Base-by-base conservation (phyloP, 108 stramenopile genomes). In the Cyclotella kingstonii region DNA sequence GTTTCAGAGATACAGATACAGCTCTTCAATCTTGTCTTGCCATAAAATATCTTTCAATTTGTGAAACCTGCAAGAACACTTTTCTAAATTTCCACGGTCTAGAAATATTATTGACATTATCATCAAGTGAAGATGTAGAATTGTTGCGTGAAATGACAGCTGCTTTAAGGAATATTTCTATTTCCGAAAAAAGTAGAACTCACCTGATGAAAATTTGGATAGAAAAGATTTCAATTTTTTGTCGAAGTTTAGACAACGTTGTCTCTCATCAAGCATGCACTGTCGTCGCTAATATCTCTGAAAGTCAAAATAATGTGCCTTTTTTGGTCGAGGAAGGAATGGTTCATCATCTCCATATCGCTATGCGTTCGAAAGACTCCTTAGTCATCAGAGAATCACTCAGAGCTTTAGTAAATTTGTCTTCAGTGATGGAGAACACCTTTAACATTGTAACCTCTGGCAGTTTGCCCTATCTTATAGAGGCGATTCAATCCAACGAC, bases 331-430 rank as follows among this genome's bases (percentile, higher is more conserved):
- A 79, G 22, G 84, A 86, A 50, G 87, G 87, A 26, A 59, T 84
- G 3, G 66, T 94, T 40, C 93, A 90, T 54, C 90, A 91, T 63
- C 76, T 94, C 19, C 89, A 91, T 69, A 83, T 69, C 33, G 80
- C 88, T 15, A 68, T 91, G 71, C 41, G 84, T n/a, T 76, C 76
- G 23, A 87, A 87, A 67, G 66, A 54, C 31, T 70, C 80, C 36
- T 79, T 78, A 31, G 85, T 90, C 8, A 81, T 86, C 65, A 66
- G 90, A 22, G 90, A 94, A 49, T 85, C 86, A n/a, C 55, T 80
- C 31, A 53, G 90, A 43, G 86, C 86, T 19, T 60, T 91, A 31
- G 86, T 85, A 43, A 94, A 87, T 60, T 62, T 94, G 28, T 86
- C 84, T 31, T 86, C 90, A 18, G 86, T 79, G 63, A 83, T 75